Percentiles rank a stretch among this genome's conserved stretches.
These are phyloP conservation scores for Syzygium aromaticum DNA, from an alignment of 345 rosid species.

Conservation along the genomic window DNA sequence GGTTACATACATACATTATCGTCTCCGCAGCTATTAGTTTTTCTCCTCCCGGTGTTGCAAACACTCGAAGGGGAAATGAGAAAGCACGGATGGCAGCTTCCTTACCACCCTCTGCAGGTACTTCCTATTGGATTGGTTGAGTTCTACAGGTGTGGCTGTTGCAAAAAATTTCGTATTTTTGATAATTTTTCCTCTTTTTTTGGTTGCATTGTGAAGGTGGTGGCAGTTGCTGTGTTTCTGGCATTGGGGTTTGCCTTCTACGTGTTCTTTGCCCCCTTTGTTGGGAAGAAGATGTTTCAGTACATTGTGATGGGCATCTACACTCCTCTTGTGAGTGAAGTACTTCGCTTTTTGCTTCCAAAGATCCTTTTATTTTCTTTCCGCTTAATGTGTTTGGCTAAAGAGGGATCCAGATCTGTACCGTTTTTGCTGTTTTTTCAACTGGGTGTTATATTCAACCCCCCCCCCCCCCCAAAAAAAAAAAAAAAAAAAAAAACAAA, in stretches of 20 bases:
- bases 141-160: background rate
- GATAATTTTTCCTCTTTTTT: slow-evolving; percentile 1
- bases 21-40: slow-evolving; percentile 9
- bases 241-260: slow-evolving; percentile 97
- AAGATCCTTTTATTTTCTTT: background rate
- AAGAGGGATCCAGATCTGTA: slow-evolving; percentile 3
- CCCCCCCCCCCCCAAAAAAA: too few relatives aligned
- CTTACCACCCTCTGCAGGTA: slow-evolving; percentile 99
- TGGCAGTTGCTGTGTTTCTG: slow-evolving; percentile 96
- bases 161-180: background rate
- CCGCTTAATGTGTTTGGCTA: background rate
- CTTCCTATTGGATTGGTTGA: background rate
- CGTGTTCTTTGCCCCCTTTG: slow-evolving; percentile 98
- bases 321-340: slow-evolving; percentile 77
- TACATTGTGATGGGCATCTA: slow-evolving; percentile 80
- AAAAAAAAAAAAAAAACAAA: too few relatives aligned
- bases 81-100: slow-evolving; percentile 99
- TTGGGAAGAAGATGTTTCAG: slow-evolving; percentile 75
- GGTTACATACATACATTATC: background rate
- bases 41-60: slow-evolving; percentile 17
- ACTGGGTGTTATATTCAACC: background rate
- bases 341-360: background rate
- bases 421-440: background rate
- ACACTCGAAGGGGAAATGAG: slow-evolving; percentile 58
- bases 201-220: slow-evolving; percentile 53